Evolutionary conservation across 352 stramenopile species (phyloP).

Genomic region (Phytophthora fragariae): DNA sequence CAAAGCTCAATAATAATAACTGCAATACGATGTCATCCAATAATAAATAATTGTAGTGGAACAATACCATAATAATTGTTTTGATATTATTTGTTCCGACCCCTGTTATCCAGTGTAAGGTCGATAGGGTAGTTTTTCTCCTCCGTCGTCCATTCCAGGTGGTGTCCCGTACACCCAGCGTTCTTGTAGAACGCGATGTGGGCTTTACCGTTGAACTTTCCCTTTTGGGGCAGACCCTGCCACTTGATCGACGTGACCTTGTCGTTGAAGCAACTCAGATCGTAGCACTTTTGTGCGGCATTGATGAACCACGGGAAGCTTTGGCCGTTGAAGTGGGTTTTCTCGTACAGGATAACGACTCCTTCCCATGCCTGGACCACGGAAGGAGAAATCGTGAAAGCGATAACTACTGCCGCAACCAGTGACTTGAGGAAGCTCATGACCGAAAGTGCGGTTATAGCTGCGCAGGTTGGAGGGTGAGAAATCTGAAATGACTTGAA

Average conservation of each 20-base stretch:
- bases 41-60: too few relatives aligned
- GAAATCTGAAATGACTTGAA: neutral
- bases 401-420: neutral
- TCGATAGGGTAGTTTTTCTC: constrained; percentile 9
- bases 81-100: too few relatives aligned
- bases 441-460: neutral
- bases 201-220: constrained; percentile 10
- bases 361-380: neutral
- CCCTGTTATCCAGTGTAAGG: neutral
- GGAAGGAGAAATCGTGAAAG: neutral
- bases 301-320: neutral
- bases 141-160: constrained; percentile 14
- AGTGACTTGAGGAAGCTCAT: neutral
- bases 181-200: constrained; percentile 16
- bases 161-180: neutral
- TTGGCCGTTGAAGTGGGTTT: neutral
- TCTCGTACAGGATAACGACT: neutral
- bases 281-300: neutral
- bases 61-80: too few relatives aligned
- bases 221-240: neutral
- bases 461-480: neutral
- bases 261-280: neutral
- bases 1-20: too few relatives aligned
- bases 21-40: too few relatives aligned
- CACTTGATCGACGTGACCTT: constrained; percentile 1